Conservation (phyloP, 2,329 filamentous ascomycete genomes). For the Aspergillus sojae region DNA sequence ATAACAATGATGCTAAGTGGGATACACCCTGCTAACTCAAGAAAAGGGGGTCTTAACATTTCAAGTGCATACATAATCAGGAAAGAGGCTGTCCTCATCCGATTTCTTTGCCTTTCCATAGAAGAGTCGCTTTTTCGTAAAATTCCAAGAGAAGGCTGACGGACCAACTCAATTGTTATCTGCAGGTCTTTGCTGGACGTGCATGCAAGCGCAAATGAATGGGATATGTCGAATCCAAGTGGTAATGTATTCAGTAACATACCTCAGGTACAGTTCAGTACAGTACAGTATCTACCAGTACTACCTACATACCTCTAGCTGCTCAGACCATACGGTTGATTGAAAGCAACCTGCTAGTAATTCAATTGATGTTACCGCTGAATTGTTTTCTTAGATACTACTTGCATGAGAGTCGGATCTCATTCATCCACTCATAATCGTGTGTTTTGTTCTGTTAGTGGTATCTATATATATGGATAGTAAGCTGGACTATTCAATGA, state of each 20-base stretch:
- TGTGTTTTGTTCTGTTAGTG: neutral
- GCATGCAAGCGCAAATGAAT: constrained; percentile 1
- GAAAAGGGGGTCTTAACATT: neutral
- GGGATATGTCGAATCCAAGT: neutral
- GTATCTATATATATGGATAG: neutral
- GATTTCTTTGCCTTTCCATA: neutral
- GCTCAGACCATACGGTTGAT: too few species aligned
- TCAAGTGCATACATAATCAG: too few species aligned
- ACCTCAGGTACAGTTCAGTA: neutral
- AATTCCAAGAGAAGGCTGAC: neutral
- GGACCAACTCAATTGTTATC: neutral
- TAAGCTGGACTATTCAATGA: constrained; percentile 2
- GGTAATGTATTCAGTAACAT: neutral
- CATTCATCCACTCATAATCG: neutral
- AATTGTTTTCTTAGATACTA: neutral
- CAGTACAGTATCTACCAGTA: neutral
- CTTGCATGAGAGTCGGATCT: neutral
- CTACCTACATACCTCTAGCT: neutral
- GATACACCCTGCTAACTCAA: neutral
- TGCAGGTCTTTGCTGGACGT: constrained; percentile 13
- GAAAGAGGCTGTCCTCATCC: neutral
- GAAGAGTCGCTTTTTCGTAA: neutral
- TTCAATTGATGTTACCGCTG: neutral
- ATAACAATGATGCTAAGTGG: neutral
- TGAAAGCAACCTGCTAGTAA: neutral